Base-by-base conservation (phyloP, 176 grass and related monocot genomes). In the Bothriochloa decipiens region DNA sequence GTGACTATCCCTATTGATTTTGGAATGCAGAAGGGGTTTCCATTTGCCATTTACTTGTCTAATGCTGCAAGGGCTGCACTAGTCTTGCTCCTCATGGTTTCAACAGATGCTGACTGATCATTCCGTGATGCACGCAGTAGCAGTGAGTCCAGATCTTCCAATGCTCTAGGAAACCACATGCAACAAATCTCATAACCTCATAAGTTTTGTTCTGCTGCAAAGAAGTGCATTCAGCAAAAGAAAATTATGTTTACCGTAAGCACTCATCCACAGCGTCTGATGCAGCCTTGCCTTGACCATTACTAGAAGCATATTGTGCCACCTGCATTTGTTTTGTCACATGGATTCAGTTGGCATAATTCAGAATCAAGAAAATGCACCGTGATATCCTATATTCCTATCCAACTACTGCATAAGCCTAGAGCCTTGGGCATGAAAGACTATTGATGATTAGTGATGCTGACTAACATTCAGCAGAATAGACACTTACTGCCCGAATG, bases 61-160 rank as follows among this genome's bases (percentile, higher is more conserved):
- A 98, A 75, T 78, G 96, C 92, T 72, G 39, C 87, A 80, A 98
- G 80, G 65, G 91, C 96, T 42, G 90, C 76, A 27, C 36, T 79
- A 49, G 95, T 91, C 87, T 98, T 95, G 63, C 73, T 82, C 80
- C 90, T 98, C 96, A 98, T 98, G 32, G 87, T 84, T 81, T 95
- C 89, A 22, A 92, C 68, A 37, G 96, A 93, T 27, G 91, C 89
- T 71, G 81, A 86, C 33, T 72, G 68, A 83, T 98, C 91, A 57
- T 98, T 95, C 85, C 96, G 89, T 29, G 87, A 84, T 74, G 96
- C 96, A 47, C 61, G 83, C 33, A 93, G 65, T 27, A 98, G 86
- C 68, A 95, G 85, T 3, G 91, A 90, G 80, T 98, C 96, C 2
- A 98, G 96, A 73, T 98, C 96, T 84, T 98, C 92, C 77, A 94